Percentiles rank a stretch among this genome's conserved stretches.
phyloP scores from a whole-genome alignment of 2,329 filamentous ascomycete genomes.

The Botrytis aclada region DNA sequence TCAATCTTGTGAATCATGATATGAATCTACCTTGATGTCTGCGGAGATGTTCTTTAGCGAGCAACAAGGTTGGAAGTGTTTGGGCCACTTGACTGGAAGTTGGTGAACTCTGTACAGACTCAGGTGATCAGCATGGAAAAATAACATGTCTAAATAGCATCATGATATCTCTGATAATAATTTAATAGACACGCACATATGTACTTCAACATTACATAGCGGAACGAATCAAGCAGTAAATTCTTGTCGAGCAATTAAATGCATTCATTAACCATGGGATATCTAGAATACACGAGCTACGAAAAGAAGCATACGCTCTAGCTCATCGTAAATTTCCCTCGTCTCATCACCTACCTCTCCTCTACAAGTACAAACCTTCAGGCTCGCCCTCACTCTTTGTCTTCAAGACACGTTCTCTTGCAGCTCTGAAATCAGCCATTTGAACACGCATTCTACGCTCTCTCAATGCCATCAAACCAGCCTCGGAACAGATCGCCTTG shows the following conservation, averaged over 20 bases:
- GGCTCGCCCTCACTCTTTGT: slow-evolving; percentile 99
- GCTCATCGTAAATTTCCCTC: slow-evolving; percentile 5
- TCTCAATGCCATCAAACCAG: slow-evolving; percentile 87
- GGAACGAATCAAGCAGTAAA: background rate
- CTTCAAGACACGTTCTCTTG: slow-evolving; percentile 90
- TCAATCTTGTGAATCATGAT: background rate
- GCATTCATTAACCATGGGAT: slow-evolving; percentile 12
- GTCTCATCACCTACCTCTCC: slow-evolving; percentile 40
- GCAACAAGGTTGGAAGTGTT: background rate
- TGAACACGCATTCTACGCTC: slow-evolving; percentile 97
- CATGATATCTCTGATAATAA: background rate
- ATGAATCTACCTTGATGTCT: background rate
- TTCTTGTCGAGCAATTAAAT: background rate
- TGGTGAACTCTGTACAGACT: background rate
- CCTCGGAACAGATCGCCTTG: slow-evolving; percentile 97
- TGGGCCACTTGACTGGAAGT: background rate
- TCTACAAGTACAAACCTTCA: slow-evolving; percentile 91
- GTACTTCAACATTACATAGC: background rate
- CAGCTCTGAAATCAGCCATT: slow-evolving; percentile 95
- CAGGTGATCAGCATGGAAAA: background rate
- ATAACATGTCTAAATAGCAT: background rate
- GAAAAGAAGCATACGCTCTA: slow-evolving; percentile 29
- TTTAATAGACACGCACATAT: background rate
- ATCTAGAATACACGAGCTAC: slow-evolving; percentile 34
- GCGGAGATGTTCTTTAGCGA: background rate